Evolutionary conservation across 257 asterid genomes (phyloP).

Genomic region (Lantana camara): DNA sequence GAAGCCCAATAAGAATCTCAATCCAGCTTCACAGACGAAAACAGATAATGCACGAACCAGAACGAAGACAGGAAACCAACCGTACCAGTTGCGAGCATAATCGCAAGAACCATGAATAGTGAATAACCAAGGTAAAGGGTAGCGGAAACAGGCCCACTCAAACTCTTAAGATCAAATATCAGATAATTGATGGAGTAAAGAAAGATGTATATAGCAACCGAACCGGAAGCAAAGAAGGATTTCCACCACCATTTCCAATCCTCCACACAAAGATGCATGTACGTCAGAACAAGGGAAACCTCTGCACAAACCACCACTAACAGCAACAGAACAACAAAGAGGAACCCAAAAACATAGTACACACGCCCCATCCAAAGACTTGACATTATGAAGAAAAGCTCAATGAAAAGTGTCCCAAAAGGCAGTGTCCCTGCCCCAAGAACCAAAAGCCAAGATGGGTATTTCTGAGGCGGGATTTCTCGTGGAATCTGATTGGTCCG

Average conservation of each 20-base stretch:
- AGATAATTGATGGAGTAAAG: constrained; percentile 70
- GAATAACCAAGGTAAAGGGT: constrained; percentile 86
- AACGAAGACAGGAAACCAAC: constrained; percentile 86
- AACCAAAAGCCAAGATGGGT: constrained; percentile 90
- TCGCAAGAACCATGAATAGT: constrained; percentile 75
- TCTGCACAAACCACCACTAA: constrained; percentile 85
- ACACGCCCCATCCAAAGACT: constrained; percentile 94
- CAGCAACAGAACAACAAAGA: constrained; percentile 63
- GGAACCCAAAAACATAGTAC: constrained; percentile 85
- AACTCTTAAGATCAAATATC: constrained; percentile 76
- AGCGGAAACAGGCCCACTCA: constrained; percentile 86
- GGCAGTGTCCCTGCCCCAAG: constrained; percentile 96
- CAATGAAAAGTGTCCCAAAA: constrained; percentile 90
- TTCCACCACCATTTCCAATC: constrained; percentile 99
- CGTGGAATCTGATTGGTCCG: constrained; percentile 84
- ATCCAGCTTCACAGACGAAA: constrained; percentile 87
- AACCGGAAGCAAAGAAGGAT: constrained; percentile 86
- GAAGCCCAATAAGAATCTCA: no score
- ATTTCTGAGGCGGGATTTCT: constrained; percentile 83
- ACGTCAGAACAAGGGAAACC: constrained; percentile 84
- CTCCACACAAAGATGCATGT: constrained; percentile 93
- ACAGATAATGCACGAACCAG: constrained; percentile 91
- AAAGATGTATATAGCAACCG: constrained; percentile 80
- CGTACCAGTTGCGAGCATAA: constrained; percentile 89
- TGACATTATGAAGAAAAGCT: constrained; percentile 93